A percentile compares a stretch with the other conserved stretches of the same genome.
These are phyloP conservation scores for Myxozyma vanderwaltii DNA, from an alignment of 805 yeast species.

Conservation along the genomic window DNA sequence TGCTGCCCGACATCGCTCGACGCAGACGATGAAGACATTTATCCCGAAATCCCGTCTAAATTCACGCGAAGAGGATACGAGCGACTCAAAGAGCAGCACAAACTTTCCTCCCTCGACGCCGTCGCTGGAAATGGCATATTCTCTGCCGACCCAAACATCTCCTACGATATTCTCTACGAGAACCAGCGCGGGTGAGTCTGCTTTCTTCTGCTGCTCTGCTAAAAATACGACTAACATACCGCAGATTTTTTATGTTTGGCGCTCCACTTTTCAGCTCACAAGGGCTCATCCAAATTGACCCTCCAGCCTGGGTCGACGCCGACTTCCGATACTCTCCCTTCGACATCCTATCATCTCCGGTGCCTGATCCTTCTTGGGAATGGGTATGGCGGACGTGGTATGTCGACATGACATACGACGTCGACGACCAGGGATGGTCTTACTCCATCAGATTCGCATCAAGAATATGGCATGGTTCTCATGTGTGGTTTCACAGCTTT, in stretches of 20 bases:
- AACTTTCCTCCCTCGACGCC: background rate
- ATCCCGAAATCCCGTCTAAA: background rate
- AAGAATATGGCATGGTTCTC: slow-evolving; percentile 62
- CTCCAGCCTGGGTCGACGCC: slow-evolving; percentile 43
- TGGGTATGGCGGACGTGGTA: slow-evolving; percentile 77
- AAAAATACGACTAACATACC: background rate
- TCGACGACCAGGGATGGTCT: slow-evolving; percentile 85
- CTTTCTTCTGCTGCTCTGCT: background rate
- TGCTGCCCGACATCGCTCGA: too few species aligned
- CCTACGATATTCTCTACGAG: slow-evolving; percentile 42
- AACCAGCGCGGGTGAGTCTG: slow-evolving; percentile 46
- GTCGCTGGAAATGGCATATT: slow-evolving; percentile 13
- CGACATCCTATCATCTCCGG: slow-evolving; percentile 40
- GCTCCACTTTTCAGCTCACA: slow-evolving; percentile 43
- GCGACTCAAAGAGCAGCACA: slow-evolving; percentile 8
- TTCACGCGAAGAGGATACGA: slow-evolving; percentile 10
- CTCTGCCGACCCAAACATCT: slow-evolving; percentile 16
- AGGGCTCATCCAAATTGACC: slow-evolving; percentile 45
- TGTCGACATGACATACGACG: slow-evolving; percentile 66
- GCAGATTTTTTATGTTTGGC: slow-evolving; percentile 43
- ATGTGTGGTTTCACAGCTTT: slow-evolving; percentile 57
- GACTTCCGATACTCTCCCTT: slow-evolving; percentile 41
- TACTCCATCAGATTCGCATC: slow-evolving; percentile 58
- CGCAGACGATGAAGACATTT: slow-evolving; percentile 7
- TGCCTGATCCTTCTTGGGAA: slow-evolving; percentile 63